A percentile compares a stretch with the other conserved stretches of the same genome.
These are phyloP conservation scores for Mariannaea sp. DNA, from an alignment of 2,329 filamentous ascomycete genomes.

Conservation along the genomic window DNA sequence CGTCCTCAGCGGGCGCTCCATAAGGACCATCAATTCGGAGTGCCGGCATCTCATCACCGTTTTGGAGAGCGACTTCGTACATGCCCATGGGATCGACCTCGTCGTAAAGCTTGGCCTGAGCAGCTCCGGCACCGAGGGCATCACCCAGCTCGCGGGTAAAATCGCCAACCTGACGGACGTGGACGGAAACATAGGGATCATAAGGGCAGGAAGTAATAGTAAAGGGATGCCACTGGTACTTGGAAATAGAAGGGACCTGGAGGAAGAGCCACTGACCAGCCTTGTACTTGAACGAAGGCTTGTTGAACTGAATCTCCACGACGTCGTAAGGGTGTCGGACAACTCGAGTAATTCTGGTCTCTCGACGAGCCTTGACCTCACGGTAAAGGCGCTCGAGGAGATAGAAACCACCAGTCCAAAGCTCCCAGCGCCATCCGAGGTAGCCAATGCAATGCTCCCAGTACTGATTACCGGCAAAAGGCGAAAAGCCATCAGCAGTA, in stretches of 20 bases:
- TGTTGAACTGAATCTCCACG: conserved; percentile 95
- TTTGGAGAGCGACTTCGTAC: conserved; percentile 95
- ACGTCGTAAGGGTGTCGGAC: conserved; percentile 96
- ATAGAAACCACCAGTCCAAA: conserved; percentile 84
- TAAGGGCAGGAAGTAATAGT: conserved; percentile 98
- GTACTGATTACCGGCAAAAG: conserved; percentile 80
- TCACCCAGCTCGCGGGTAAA: conserved; percentile 95
- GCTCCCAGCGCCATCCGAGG: conserved; percentile 95
- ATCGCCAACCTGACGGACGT: conserved; percentile 95
- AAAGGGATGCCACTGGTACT: conserved; percentile 96
- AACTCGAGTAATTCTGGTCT: conserved; percentile 90
- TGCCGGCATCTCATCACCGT: conserved; percentile 88
- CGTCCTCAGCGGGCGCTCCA: conserved; percentile 94
- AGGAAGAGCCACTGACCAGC: conserved; percentile 98
- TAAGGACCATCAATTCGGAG: conserved; percentile 95
- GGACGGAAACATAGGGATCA: conserved; percentile 91
- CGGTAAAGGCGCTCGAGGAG: conserved; percentile 87
- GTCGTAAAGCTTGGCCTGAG: conserved; percentile 89
- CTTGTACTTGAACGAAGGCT: conserved; percentile 97
- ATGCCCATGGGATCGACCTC: conserved; percentile 91
- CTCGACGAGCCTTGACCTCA: conserved; percentile 81
- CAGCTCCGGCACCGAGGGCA: conserved; percentile 85
- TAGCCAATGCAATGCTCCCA: conserved; percentile 96
- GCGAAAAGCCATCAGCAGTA: conserved; percentile 71
- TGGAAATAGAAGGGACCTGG: conserved; percentile 86